Base-by-base conservation (phyloP, 73 alveolate genomes). In the Paramecium octaurelia region DNA sequence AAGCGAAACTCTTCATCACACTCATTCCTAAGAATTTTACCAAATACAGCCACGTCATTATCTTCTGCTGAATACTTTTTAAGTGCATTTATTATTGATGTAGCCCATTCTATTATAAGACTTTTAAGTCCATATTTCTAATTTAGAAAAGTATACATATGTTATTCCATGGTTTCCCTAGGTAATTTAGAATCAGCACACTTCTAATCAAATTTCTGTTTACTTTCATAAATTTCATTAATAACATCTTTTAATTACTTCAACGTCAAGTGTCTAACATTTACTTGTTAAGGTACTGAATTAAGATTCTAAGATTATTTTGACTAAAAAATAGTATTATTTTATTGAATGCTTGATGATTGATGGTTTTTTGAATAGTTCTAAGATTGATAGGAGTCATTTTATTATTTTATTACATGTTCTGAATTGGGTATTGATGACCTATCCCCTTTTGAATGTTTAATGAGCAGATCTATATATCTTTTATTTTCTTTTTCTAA, bases 91-190 rank as follows among this genome's bases (percentile, higher is more conserved):
- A 98, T 93, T 5, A 98, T 96, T 12, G 98, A 96, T 8, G 99
- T 95, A 2, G 98, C 99, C 99, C 99, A 98, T 94, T 98, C 99
- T 43, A 97, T 94, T 57, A 96, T 96, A 54, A 98, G 91, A 87
- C 96, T 97, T 95, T 97, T 98, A 23, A 98, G 95, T 11, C 99
- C 99, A 93, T 98, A 98, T 94, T 96, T 96, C 71, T 96, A 85
- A 93, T 98, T 98, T 46, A 98, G 95, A 95, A 94, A 98, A 43
- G 99, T 98, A 86, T 96, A 96, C 99, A 98, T 96, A 92, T 92
- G 97, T 92, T 98, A 96, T 86, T 98, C 99, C 99, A 98, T 96
- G 4, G 99, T 97, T 83, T 98, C 99, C 91, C 98, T 95, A 34
- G 99, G 99, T 89, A 94, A 93, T 75, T 96, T 93, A 54, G 94